Conservation (phyloP, 2,329 filamentous ascomycete genomes). For the Pseudomassariella vexata region DNA sequence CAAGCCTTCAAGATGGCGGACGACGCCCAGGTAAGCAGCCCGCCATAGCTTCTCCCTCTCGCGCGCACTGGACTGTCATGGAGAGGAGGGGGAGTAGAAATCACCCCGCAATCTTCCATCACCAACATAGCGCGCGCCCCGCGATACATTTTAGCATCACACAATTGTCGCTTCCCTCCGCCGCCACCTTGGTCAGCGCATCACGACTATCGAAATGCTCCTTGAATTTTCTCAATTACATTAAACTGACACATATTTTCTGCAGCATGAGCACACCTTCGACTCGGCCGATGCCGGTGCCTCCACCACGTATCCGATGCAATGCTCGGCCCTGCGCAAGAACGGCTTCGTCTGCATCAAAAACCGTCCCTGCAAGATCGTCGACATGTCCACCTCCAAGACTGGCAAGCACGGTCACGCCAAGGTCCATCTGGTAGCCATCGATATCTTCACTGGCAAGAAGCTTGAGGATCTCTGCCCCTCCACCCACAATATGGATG, state of each 20-base stretch:
- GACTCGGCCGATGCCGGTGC: conserved; percentile 94
- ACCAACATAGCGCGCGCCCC: conserved; percentile 6
- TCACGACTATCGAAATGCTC: too few relatives aligned
- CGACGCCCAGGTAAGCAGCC: conserved; percentile 42
- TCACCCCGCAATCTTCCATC: conserved; percentile 22
- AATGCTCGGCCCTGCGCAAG: conserved; percentile 99
- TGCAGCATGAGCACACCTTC: conserved; percentile 68
- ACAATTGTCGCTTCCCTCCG: too few relatives aligned
- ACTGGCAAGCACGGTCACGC: conserved; percentile 99
- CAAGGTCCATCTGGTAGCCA: conserved; percentile 97
- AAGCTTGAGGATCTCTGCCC: conserved; percentile 99
- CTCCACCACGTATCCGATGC: conserved; percentile 91
- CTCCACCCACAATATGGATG: conserved; percentile 97
- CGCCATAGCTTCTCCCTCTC: not conserved
- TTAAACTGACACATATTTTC: too few relatives aligned
- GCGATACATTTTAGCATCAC: conserved; percentile 6
- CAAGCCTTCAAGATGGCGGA: conserved; percentile 53
- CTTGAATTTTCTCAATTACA: too few relatives aligned
- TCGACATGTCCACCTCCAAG: conserved; percentile 99
- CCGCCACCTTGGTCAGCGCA: too few relatives aligned
- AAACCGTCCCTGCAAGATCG: conserved; percentile 98
- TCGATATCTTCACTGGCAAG: conserved; percentile 99
- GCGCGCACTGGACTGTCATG: not conserved
- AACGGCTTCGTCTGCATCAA: conserved; percentile 99
- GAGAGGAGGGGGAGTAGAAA: conserved; percentile 8